Conservation (phyloP, 2,329 filamentous ascomycete species). For the Epichloe gansuensis region DNA sequence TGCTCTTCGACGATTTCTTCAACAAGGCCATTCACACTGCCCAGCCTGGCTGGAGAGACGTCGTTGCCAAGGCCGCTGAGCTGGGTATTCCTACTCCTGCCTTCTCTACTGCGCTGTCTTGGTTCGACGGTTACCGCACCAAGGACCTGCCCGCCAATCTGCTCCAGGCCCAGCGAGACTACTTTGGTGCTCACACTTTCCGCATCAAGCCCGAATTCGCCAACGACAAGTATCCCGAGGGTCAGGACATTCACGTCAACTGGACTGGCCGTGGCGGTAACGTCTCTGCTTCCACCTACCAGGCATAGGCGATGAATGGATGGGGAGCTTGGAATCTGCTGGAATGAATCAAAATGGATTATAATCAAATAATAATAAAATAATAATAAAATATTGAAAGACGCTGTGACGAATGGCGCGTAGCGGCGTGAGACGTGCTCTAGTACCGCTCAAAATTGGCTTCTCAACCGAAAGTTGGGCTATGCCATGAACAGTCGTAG, state of each 20-base stretch:
- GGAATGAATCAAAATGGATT: background rate
- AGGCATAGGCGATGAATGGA: constrained; percentile 52
- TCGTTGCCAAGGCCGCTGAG: constrained; percentile 81
- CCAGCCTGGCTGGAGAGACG: constrained; percentile 83
- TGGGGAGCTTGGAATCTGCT: background rate
- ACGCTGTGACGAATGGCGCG: background rate
- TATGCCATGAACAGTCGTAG: background rate
- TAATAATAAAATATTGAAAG: background rate
- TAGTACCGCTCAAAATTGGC: background rate
- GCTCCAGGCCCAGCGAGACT: constrained; percentile 97
- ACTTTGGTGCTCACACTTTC: constrained; percentile 96
- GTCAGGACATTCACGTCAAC: constrained; percentile 95
- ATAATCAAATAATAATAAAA: background rate
- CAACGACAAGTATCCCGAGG: constrained; percentile 67
- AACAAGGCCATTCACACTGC: constrained; percentile 97
- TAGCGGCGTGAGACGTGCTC: background rate
- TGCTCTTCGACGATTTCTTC: constrained; percentile 99
- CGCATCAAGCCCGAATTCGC: constrained; percentile 71
- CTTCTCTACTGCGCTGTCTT: constrained; percentile 93
- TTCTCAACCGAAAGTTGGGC: background rate
- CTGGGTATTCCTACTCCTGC: constrained; percentile 93
- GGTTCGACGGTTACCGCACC: constrained; percentile 98
- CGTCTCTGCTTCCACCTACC: constrained; percentile 94
- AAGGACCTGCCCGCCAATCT: constrained; percentile 96
- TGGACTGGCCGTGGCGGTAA: constrained; percentile 98